Percentiles rank a stretch among this genome's conserved stretches.
phyloP scores from a whole-genome alignment of 2,329 filamentous ascomycete genomes.

The Trichoderma simmonsii region DNA sequence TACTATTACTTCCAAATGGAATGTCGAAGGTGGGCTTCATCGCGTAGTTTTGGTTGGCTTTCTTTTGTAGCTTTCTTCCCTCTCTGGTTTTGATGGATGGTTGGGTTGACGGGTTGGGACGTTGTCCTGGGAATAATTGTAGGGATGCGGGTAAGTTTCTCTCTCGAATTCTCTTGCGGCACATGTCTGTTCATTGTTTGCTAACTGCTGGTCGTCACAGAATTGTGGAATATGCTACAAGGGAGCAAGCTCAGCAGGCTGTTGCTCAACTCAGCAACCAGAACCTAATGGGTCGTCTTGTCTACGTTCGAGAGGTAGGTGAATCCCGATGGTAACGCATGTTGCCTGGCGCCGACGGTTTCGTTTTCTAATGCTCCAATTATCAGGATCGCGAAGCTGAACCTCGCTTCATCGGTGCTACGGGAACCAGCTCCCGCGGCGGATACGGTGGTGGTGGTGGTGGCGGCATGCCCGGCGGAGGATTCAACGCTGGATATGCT shows the following conservation, averaged over 20 bases:
- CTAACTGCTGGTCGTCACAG: constrained; percentile 42
- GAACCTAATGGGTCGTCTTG: constrained; percentile 95
- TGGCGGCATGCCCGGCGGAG: constrained; percentile 49
- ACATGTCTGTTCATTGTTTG: background rate
- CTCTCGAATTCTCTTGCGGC: background rate
- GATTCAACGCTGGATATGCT: constrained; percentile 56
- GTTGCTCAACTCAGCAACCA: constrained; percentile 98
- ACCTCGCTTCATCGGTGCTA: constrained; percentile 85
- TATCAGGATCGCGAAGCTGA: constrained; percentile 91
- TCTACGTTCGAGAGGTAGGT: constrained; percentile 94
- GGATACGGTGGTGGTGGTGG: constrained; percentile 55
- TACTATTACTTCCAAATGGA: constrained; percentile 99
- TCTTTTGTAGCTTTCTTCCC: constrained; percentile 68
- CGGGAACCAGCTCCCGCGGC: constrained; percentile 55
- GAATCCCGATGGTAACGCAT: background rate
- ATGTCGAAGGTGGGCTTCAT: constrained; percentile 99
- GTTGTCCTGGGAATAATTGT: constrained; percentile 79
- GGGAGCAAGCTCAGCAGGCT: constrained; percentile 97
- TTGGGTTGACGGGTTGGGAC: constrained; percentile 99
- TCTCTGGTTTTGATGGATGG: constrained; percentile 73
- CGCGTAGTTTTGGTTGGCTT: constrained; percentile 83
- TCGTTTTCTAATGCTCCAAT: background rate
- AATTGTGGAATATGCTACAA: constrained; percentile 99
- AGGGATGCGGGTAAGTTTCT: constrained; percentile 96
- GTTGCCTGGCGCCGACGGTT: background rate